Evolutionary conservation across 2,329 filamentous ascomycete genomes (phyloP).

Genomic region (Aspergillus candidus): DNA sequence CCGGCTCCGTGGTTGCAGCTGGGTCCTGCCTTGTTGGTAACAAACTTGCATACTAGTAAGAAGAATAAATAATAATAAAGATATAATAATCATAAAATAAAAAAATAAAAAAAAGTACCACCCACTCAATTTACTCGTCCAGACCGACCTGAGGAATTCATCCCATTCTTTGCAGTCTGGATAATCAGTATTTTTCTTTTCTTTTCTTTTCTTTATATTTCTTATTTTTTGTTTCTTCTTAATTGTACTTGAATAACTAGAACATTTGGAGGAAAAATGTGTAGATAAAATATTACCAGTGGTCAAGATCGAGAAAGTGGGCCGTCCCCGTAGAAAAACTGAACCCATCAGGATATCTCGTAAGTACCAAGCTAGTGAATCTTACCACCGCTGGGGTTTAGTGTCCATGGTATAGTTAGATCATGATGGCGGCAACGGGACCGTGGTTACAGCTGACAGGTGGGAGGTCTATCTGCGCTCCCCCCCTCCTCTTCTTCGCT

Average conservation of each 20-base stretch:
- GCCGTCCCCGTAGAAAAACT: neutral
- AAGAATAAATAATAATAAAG: neutral
- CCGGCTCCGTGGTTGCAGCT: constrained; percentile 14
- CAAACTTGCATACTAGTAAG: neutral
- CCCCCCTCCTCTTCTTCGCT: neutral
- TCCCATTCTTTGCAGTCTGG: too few relatives aligned
- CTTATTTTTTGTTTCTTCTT: neutral
- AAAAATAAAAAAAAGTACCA: neutral
- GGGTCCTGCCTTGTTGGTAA: constrained; percentile 2
- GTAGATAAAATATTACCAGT: neutral
- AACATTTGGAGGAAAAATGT: neutral
- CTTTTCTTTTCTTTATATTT: constrained; percentile 1
- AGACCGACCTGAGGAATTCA: too few relatives aligned
- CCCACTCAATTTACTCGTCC: too few relatives aligned
- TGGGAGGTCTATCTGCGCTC: constrained; percentile 1
- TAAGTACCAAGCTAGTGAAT: neutral
- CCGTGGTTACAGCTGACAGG: constrained; percentile 8
- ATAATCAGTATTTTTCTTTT: too few relatives aligned
- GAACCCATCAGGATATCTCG: too few relatives aligned
- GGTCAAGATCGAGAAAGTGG: neutral
- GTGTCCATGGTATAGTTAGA: neutral
- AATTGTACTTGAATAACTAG: neutral
- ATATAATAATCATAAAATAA: neutral
- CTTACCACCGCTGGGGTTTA: neutral
- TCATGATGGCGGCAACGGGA: neutral